A percentile compares a stretch with the other conserved stretches of the same genome.
Conservation (phyloP, 2,329 filamentous ascomycete genomes). For the Nigrospora sphaerica region DNA sequence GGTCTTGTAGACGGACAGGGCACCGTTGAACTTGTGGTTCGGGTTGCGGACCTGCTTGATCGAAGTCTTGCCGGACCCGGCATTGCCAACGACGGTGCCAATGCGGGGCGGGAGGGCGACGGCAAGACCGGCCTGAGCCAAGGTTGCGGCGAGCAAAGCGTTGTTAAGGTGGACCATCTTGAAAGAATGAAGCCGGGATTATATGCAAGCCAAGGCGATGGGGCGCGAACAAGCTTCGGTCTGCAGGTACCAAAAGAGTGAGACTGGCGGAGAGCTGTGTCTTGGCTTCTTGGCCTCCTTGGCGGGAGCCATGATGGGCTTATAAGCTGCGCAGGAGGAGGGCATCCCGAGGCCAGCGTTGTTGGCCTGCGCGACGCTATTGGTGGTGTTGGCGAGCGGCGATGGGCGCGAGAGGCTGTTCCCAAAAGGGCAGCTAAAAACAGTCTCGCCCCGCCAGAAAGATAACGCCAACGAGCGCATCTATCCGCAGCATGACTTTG, state of each 20-base stretch:
- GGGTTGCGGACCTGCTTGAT: constrained; percentile 10
- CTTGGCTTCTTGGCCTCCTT: neutral
- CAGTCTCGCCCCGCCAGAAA: neutral
- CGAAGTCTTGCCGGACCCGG: constrained; percentile 5
- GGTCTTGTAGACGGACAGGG: constrained; percentile 9
- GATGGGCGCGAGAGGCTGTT: neutral
- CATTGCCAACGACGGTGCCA: constrained; percentile 1
- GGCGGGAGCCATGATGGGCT: neutral
- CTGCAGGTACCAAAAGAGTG: neutral
- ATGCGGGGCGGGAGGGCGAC: constrained; percentile 6
- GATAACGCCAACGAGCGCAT: neutral
- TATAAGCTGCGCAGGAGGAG: neutral
- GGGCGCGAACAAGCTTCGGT: neutral
- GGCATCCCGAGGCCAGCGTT: neutral
- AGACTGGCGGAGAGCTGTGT: neutral
- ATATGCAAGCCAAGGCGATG: neutral
- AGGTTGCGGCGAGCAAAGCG: constrained; percentile 7
- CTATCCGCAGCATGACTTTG: too few relatives aligned
- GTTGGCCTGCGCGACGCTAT: neutral
- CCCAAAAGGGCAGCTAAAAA: neutral
- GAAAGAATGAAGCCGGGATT: neutral
- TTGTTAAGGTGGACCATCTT: constrained; percentile 8
- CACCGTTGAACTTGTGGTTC: constrained; percentile 7
- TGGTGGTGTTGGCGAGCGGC: neutral
- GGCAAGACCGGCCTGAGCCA: constrained; percentile 8